These are phyloP conservation scores for Emergomyces orientalis DNA, from an alignment of 2,329 filamentous ascomycete species.

Conservation along the genomic window DNA sequence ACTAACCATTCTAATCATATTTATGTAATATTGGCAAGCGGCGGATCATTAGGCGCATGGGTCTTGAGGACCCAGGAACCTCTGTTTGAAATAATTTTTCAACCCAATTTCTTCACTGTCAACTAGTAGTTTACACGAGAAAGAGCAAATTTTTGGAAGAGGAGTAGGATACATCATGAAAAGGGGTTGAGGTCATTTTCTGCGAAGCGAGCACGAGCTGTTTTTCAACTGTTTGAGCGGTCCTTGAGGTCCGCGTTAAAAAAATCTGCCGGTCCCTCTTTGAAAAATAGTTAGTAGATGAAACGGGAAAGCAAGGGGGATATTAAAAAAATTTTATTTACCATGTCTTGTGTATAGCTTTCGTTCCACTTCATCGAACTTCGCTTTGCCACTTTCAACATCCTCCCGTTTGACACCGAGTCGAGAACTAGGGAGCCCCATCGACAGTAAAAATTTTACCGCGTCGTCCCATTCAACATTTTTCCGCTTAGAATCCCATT, in stretches of 20 bases:
- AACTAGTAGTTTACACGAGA: neutral
- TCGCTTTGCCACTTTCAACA: slow-evolving; percentile 48
- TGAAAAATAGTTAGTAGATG: slow-evolving; percentile 14
- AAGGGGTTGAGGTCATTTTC: neutral
- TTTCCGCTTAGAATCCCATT: slow-evolving; percentile 55
- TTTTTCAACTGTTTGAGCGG: neutral
- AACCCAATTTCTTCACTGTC: neutral
- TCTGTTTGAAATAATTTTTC: neutral
- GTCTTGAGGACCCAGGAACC: neutral
- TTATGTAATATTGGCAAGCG: neutral
- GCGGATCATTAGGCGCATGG: neutral
- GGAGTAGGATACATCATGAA: neutral
- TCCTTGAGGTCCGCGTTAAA: neutral
- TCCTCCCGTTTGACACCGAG: slow-evolving; percentile 47
- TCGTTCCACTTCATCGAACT: slow-evolving; percentile 33
- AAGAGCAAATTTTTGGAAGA: neutral
- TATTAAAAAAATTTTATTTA: slow-evolving; percentile 19
- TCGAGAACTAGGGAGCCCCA: slow-evolving; percentile 51
- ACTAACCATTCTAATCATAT: neutral
- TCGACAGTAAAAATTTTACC: slow-evolving; percentile 49
- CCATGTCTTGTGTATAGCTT: slow-evolving; percentile 36
- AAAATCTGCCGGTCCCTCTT: slow-evolving; percentile 45
- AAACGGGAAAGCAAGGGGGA: neutral
- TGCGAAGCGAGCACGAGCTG: neutral
- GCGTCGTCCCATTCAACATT: slow-evolving; percentile 75